These are phyloP conservation scores for Choanephora cucurbitarum DNA, from an alignment of 371 early-diverging fungal genomes.

Conservation along the genomic window DNA sequence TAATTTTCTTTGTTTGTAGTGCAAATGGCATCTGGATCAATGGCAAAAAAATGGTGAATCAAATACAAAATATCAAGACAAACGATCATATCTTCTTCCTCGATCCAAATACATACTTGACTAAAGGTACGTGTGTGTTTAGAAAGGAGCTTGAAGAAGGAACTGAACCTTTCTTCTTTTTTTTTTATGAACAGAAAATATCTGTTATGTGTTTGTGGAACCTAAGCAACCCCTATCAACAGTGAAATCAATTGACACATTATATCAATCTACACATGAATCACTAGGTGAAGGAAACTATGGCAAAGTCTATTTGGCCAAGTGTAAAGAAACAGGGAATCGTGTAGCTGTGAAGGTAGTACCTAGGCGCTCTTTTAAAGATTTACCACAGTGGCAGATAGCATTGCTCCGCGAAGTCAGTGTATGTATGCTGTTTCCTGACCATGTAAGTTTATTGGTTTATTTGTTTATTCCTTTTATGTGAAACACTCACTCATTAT, in stretches of 20 bases:
- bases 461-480: not conserved
- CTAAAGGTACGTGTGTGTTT: not conserved
- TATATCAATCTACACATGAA: not conserved
- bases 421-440: conserved; percentile 23
- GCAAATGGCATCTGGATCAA: conserved; percentile 17
- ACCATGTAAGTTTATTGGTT: conserved; percentile 21
- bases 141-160: not conserved
- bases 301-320: conserved; percentile 12
- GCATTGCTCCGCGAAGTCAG: conserved; percentile 21
- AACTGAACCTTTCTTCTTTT: not conserved
- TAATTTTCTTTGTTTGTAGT: conserved; percentile 3
- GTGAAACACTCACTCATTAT: not conserved
- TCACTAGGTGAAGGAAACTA: conserved; percentile 8
- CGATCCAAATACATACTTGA: conserved; percentile 7
- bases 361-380: not conserved
- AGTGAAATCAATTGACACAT: not conserved
- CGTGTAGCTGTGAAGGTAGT: conserved; percentile 18
- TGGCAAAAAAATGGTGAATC: conserved; percentile 1
- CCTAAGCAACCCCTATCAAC: not conserved
- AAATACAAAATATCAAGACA: not conserved
- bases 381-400: not conserved
- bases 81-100: conserved; percentile 16
- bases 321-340: conserved; percentile 12
- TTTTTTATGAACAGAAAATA: conserved; percentile 2
- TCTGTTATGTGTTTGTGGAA: conserved; percentile 12